Percentiles rank a stretch among this genome's conserved stretches.
These are phyloP conservation scores for Paramecium octaurelia DNA, from an alignment of 73 alveolate species.

Conservation along the genomic window DNA sequence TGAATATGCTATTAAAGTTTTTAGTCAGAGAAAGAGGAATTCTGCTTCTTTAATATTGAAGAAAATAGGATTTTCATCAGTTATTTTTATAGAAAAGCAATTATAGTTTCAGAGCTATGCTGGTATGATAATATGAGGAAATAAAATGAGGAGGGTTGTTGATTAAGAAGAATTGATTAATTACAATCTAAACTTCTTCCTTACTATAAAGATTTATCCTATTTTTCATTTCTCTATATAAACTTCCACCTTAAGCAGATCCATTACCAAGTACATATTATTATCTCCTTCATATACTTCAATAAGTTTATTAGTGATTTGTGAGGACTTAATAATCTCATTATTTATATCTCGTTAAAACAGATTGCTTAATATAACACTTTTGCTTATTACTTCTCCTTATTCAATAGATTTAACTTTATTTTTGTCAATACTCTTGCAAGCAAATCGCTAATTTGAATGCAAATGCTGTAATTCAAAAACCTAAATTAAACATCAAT, in stretches of 20 bases:
- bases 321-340: conserved; percentile 30
- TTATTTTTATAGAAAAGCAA: too few relatives aligned
- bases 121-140: too few relatives aligned
- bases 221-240: background rate
- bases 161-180: too few relatives aligned
- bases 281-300: conserved; percentile 91
- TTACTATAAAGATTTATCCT: background rate
- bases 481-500: background rate
- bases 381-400: background rate
- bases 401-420: conserved; percentile 21
- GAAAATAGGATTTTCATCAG: too few relatives aligned
- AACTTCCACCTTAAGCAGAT: conserved; percentile 64
- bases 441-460: conserved; percentile 42
- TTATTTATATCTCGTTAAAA: conserved; percentile 33
- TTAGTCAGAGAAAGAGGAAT: too few relatives aligned
- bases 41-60: too few relatives aligned
- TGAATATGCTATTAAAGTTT: too few relatives aligned
- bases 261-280: conserved; percentile 84
- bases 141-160: too few relatives aligned
- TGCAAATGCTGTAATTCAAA: conserved; percentile 14
- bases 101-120: too few relatives aligned
- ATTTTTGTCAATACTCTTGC: conserved; percentile 41
- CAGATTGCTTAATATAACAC: conserved; percentile 11
- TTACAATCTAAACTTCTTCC: background rate
- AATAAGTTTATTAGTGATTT: conserved; percentile 72